Conservation (phyloP, 306 rosid genomes). For the Trifolium repens region DNA sequence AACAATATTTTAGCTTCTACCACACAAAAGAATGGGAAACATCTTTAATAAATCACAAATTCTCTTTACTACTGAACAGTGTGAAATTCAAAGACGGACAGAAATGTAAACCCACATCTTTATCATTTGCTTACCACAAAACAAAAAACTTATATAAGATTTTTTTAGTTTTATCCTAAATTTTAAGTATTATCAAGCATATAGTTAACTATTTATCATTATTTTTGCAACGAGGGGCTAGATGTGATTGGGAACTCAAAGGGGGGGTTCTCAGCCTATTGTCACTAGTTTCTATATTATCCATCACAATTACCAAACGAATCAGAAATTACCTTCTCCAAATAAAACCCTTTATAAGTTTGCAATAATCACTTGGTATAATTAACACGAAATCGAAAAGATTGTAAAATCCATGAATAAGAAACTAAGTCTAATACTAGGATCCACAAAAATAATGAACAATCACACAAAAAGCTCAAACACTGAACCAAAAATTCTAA, state of each 20-base stretch:
- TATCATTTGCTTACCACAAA: background rate
- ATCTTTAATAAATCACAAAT: background rate
- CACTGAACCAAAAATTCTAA: conserved; percentile 27
- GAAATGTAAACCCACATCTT: background rate
- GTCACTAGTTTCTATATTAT: conserved; percentile 17
- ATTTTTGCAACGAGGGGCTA: background rate
- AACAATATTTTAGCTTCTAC: background rate
- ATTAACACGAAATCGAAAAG: background rate
- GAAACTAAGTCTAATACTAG: conserved; percentile 12
- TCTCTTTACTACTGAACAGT: background rate
- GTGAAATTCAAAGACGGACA: background rate
- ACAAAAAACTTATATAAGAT: background rate
- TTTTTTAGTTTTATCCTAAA: background rate
- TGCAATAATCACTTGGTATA: background rate
- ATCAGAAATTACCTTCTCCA: background rate
- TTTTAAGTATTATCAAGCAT: conserved; percentile 2
- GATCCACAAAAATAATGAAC: conserved; percentile 41
- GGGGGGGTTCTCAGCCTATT: conserved; percentile 12
- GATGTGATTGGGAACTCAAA: conserved; percentile 17
- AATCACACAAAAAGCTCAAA: conserved; percentile 6
- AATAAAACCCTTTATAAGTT: background rate
- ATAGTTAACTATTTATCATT: background rate
- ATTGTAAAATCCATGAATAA: background rate
- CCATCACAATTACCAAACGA: background rate
- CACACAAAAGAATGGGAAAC: background rate